Base-by-base conservation (phyloP, 2,329 filamentous ascomycete species). In the Helotiales sp. region DNA sequence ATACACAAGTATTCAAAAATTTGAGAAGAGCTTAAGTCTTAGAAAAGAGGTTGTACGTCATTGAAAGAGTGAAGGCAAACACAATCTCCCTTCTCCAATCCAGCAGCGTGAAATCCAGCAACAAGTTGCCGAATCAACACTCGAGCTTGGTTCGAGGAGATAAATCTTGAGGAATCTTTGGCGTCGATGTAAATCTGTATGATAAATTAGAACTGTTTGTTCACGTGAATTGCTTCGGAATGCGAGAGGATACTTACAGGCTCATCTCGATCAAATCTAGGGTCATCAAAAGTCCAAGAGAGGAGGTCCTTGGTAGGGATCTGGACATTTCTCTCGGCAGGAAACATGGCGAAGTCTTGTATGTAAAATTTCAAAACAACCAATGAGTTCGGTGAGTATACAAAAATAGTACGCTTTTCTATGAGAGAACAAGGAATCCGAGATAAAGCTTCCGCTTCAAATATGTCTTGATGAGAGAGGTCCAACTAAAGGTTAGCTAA, bases 41-140 rank as follows among this genome's bases (percentile, higher is more conserved):
- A 4, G 49, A 28, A 54, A 22, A 13, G n/a, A 60, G 28, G n/a
- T 28, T 69, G 50, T 66, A 77, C 74, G 67, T 77, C 72, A 64
- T 76, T 77, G 63, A 75, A 76, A 13, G 72, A 75, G 59, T 73
- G 63, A 37, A 77, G 61, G 45, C 75, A 77, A 8, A 76, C 72
- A 59, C 75, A 76, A 64, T 77, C 75, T 30, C 73, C 73, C 32
- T 70, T 70, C 49, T 72, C 66, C 20, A 76, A 60, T 0, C 74
- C 75, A 24, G 70, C 67, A 5, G 71, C 69, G 47, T 74, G 72
- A 30, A 77, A 63, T 3, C 75, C 74, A 32, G 75, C 71, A 3
- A 74, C 68, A 13, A 77, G 67, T 52, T 74, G 71, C 24, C 72
- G 68, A 17, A 76, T 70, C 13, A 75, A 40, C 2, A 64, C 32